Conservation (phyloP, 2,329 filamentous ascomycete genomes). For the Tolypocladium album region DNA sequence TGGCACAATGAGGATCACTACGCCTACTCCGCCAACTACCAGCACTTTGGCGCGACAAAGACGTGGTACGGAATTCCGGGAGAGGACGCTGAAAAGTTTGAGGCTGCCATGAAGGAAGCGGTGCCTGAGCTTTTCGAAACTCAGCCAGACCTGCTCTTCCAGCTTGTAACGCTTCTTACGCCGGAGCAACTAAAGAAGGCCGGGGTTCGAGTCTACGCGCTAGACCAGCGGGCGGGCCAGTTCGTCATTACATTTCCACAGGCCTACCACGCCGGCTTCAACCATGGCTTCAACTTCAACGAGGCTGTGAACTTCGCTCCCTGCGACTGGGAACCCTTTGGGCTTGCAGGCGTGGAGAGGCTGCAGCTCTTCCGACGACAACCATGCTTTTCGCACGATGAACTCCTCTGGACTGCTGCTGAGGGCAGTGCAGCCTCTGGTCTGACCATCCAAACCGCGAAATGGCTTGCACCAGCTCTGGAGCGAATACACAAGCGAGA, state of each 20-base stretch:
- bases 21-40: conserved; percentile 94
- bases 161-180: conserved; percentile 90
- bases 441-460: conserved; percentile 75
- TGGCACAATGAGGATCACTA: conserved; percentile 99
- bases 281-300: conserved; percentile 98
- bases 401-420: conserved; percentile 83
- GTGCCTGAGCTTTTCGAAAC: conserved; percentile 96
- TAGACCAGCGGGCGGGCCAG: conserved; percentile 93
- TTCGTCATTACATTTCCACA: conserved; percentile 95
- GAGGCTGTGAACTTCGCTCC: conserved; percentile 98
- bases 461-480: conserved; percentile 86
- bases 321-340: conserved; percentile 87
- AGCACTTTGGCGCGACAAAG: conserved; percentile 96
- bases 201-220: conserved; percentile 81
- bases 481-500: conserved; percentile 70
- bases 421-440: conserved; percentile 57
- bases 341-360: conserved; percentile 74
- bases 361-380: conserved; percentile 81
- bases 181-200: conserved; percentile 89
- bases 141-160: conserved; percentile 90
- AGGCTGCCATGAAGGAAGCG: conserved; percentile 87
- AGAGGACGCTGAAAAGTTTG: conserved; percentile 87
- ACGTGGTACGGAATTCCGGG: conserved; percentile 98
- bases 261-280: conserved; percentile 96
- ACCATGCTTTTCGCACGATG: conserved; percentile 95